Evolutionary conservation across 805 yeast genomes (phyloP).

Genomic region (Teunomyces cretensis): DNA sequence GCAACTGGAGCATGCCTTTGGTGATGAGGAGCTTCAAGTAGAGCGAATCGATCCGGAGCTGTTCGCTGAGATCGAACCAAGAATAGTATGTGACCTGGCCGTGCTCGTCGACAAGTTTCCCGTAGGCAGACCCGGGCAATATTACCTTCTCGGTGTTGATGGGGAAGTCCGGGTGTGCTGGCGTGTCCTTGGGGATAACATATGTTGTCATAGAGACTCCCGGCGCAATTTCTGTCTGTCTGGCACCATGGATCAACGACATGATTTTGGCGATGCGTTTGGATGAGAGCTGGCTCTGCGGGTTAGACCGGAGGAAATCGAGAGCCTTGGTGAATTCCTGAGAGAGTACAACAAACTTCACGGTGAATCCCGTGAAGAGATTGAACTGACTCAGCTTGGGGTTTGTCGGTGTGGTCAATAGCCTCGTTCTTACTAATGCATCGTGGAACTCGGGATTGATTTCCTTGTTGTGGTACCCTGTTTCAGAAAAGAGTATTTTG

Average conservation of each 20-base stretch:
- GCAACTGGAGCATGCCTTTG: constrained; percentile 20
- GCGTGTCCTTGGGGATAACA: constrained; percentile 23
- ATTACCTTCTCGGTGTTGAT: background rate
- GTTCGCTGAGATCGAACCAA: constrained; percentile 25
- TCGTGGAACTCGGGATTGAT: constrained; percentile 31
- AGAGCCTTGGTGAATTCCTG: constrained; percentile 25
- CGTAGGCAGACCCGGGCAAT: constrained; percentile 26
- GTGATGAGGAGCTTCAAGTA: constrained; percentile 24
- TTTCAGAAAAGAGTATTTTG: constrained; percentile 23
- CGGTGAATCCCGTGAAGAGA: constrained; percentile 33
- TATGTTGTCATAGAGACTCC: constrained; percentile 17
- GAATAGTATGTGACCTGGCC: constrained; percentile 16
- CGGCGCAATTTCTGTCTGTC: constrained; percentile 25
- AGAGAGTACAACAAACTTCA: constrained; percentile 23
- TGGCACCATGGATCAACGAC: constrained; percentile 15
- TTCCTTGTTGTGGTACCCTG: constrained; percentile 28
- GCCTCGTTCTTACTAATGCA: constrained; percentile 27
- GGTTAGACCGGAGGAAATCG: constrained; percentile 21
- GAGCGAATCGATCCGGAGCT: constrained; percentile 19
- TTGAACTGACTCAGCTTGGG: constrained; percentile 23
- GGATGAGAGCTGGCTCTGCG: constrained; percentile 16
- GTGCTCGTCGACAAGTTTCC: constrained; percentile 4
- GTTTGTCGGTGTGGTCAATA: constrained; percentile 16
- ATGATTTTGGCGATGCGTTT: constrained; percentile 14
- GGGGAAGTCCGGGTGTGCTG: constrained; percentile 30